Evolutionary conservation across 1,284 basidiomycete species (phyloP).

Genomic region (Austropuccinia psidii): DNA sequence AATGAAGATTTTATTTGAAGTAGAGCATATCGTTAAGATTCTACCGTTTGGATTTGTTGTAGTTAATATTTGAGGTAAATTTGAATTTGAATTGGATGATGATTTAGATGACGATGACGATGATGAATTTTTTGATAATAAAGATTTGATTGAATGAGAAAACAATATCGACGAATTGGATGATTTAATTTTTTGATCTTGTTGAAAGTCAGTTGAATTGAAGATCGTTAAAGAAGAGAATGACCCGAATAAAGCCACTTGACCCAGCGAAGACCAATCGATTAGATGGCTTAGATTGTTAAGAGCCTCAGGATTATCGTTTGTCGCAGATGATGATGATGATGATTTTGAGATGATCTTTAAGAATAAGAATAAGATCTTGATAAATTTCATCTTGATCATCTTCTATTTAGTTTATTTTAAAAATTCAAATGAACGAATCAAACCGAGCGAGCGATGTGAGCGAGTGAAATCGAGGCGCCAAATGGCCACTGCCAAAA

Average conservation of each 20-base stretch:
- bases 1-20: constrained; percentile 43
- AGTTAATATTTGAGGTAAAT: constrained; percentile 40
- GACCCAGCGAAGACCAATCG: constrained; percentile 84
- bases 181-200: constrained; percentile 56
- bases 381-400: too few relatives aligned
- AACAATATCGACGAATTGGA: constrained; percentile 62
- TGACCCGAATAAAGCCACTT: constrained; percentile 72
- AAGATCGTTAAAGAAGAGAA: constrained; percentile 76
- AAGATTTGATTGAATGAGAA: constrained; percentile 59
- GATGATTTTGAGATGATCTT: too few relatives aligned
- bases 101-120: constrained; percentile 44
- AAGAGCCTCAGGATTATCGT: too few relatives aligned
- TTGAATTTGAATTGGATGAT: constrained; percentile 43
- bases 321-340: too few relatives aligned
- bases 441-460: too few relatives aligned
- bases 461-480: too few relatives aligned
- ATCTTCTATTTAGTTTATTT: too few relatives aligned
- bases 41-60: constrained; percentile 45
- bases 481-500: too few relatives aligned
- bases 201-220: constrained; percentile 49
- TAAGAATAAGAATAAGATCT: too few relatives aligned
- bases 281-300: too few relatives aligned
- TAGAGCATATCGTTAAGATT: constrained; percentile 46
- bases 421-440: too few relatives aligned
- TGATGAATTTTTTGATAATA: constrained; percentile 59